Conservation (phyloP, 2,329 filamentous ascomycete species). For the Phaeosphaeriaceae sp. region DNA sequence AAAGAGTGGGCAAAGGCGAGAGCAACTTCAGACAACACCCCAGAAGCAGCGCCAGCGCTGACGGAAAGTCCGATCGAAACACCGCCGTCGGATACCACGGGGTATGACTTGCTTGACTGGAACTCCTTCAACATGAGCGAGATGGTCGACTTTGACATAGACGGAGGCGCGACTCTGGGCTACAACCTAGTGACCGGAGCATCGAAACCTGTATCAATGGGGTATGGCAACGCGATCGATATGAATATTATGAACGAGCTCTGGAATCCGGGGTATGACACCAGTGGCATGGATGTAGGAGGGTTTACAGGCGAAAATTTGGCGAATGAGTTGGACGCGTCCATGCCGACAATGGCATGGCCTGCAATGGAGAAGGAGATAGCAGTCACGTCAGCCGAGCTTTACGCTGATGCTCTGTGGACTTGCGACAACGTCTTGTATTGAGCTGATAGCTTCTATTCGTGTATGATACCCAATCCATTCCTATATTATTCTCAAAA, state of each 20-base stretch:
- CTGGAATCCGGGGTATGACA: slow-evolving; percentile 14
- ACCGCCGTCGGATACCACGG: slow-evolving; percentile 10
- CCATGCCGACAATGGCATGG: background rate
- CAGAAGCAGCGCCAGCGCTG: slow-evolving; percentile 8
- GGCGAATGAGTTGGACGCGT: slow-evolving; percentile 2
- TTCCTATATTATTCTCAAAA: background rate
- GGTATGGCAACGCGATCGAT: slow-evolving; percentile 22
- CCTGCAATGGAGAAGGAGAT: slow-evolving; percentile 4
- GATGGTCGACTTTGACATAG: slow-evolving; percentile 28
- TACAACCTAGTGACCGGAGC: slow-evolving; percentile 12
- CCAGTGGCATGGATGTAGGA: slow-evolving; percentile 6
- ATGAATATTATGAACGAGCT: slow-evolving; percentile 20
- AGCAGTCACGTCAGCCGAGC: slow-evolving; percentile 18
- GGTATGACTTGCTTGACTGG: slow-evolving; percentile 25
- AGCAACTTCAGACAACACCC: slow-evolving; percentile 14
- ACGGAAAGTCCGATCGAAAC: slow-evolving; percentile 3
- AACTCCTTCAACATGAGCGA: slow-evolving; percentile 40
- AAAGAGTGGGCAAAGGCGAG: slow-evolving; percentile 49
- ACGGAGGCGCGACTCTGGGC: slow-evolving; percentile 13
- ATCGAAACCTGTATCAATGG: slow-evolving; percentile 12
- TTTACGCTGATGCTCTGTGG: slow-evolving; percentile 22
- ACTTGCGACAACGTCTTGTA: slow-evolving; percentile 6
- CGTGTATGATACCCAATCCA: background rate
- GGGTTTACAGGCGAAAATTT: slow-evolving; percentile 4
- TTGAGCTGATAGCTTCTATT: background rate